Evolutionary conservation across 108 stramenopile species (phyloP).

Genomic region (Fistulifera solaris): DNA sequence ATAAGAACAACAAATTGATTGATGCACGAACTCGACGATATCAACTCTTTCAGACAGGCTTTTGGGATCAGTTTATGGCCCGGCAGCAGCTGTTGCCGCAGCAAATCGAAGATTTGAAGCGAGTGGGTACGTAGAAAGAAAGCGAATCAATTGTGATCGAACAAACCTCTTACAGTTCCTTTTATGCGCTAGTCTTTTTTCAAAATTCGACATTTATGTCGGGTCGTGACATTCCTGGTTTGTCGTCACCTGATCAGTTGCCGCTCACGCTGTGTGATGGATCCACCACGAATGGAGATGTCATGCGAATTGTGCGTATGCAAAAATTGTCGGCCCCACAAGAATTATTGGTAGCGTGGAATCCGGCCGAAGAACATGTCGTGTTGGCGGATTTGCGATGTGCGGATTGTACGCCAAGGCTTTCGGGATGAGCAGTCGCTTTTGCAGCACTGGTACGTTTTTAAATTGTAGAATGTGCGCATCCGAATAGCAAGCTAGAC

Average conservation of each 20-base stretch:
- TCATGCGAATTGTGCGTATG: not conserved
- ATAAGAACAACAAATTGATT: conserved; percentile 21
- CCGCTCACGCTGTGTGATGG: conserved; percentile 19
- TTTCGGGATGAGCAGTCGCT: conserved; percentile 25
- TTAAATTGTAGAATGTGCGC: too few species aligned
- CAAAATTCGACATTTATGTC: conserved; percentile 34
- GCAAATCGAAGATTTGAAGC: conserved; percentile 16
- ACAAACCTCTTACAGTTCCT: too few species aligned
- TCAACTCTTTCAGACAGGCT: conserved; percentile 29
- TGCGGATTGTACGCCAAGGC: conserved; percentile 27
- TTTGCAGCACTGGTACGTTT: conserved; percentile 35
- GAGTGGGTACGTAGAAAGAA: conserved; percentile 34
- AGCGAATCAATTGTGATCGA: too few species aligned
- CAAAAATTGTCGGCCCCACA: conserved; percentile 2
- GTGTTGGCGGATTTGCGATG: conserved; percentile 27
- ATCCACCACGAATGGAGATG: conserved; percentile 32
- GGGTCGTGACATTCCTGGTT: conserved; percentile 28
- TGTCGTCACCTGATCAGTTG: conserved; percentile 11
- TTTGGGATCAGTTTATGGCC: conserved; percentile 22
- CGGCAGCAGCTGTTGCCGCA: conserved; percentile 13
- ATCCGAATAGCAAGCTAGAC: too few species aligned
- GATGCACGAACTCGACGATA: conserved; percentile 32
- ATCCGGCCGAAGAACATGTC: conserved; percentile 9
- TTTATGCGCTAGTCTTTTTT: conserved; percentile 29
- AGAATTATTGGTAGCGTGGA: not conserved